Evolutionary conservation across 108 stramenopile genomes (phyloP).

Genomic region (Seminavis robusta): DNA sequence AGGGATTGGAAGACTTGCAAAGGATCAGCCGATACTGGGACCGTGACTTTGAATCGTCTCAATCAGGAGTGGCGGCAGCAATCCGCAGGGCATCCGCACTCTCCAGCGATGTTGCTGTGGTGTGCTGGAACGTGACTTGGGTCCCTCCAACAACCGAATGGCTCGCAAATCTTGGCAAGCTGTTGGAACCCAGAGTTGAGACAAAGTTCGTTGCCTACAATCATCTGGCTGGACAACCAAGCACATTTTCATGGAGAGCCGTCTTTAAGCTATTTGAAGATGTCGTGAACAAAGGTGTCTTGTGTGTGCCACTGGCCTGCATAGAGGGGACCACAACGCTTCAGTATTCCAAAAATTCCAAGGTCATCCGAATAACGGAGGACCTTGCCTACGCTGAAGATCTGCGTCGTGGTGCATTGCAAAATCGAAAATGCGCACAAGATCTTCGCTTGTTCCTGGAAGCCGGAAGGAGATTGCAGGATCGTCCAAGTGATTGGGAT

Average conservation of each 20-base stretch:
- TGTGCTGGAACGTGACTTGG: constrained; percentile 31
- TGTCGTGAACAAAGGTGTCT: constrained; percentile 6
- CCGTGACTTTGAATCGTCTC: neutral
- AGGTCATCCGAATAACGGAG: constrained; percentile 16
- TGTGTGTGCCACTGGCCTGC: constrained; percentile 26
- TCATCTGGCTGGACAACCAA: neutral
- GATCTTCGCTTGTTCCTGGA: constrained; percentile 32
- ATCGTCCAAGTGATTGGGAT: constrained; percentile 16
- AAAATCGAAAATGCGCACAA: constrained; percentile 25
- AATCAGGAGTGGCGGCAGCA: neutral
- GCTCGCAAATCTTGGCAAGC: constrained; percentile 7
- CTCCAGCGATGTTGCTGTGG: constrained; percentile 1
- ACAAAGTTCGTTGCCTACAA: constrained; percentile 7
- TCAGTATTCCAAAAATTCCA: constrained; percentile 2
- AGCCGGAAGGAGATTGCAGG: neutral
- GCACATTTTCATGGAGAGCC: constrained; percentile 19
- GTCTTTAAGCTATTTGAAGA: constrained; percentile 12
- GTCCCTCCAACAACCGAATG: constrained; percentile 16
- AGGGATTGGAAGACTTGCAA: constrained; percentile 1
- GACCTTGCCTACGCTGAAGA: constrained; percentile 28
- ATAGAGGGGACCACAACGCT: constrained; percentile 18
- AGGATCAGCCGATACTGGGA: constrained; percentile 2
- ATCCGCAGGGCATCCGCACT: neutral
- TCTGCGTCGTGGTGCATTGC: constrained; percentile 10
- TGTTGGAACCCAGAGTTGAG: constrained; percentile 3